Conservation (phyloP, 2,329 filamentous ascomycete genomes). For the Zymoseptoria brevis region DNA sequence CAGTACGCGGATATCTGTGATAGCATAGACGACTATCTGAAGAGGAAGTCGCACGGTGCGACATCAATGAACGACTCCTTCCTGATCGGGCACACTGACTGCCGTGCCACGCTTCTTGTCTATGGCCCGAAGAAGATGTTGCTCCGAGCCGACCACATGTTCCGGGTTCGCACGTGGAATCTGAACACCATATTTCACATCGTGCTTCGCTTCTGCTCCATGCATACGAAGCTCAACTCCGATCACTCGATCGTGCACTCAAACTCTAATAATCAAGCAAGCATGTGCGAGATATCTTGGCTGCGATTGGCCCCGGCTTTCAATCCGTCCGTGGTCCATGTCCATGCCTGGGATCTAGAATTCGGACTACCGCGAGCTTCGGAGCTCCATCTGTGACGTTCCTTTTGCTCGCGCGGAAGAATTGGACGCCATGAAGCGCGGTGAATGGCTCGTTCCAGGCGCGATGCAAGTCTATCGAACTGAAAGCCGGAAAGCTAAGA, state of each 20-base stretch:
- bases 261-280: neutral
- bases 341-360: neutral
- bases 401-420: neutral
- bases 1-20: neutral
- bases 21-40: neutral
- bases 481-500: neutral
- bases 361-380: neutral
- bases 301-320: neutral
- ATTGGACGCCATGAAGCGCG: neutral
- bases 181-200: neutral
- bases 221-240: neutral
- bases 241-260: neutral
- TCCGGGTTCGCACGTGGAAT: neutral
- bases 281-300: neutral
- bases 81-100: neutral
- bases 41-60: neutral
- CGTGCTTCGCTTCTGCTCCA: neutral
- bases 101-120: neutral
- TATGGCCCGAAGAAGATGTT: neutral
- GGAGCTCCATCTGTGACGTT: neutral
- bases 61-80: neutral
- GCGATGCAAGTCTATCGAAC: neutral
- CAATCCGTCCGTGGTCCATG: neutral
- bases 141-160: neutral
- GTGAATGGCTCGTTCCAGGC: neutral